Evolutionary conservation across 1,139 yeast species (phyloP), one percentile per base, ranked within the genome.

Genomic region (Hansenula anomala): DNA sequence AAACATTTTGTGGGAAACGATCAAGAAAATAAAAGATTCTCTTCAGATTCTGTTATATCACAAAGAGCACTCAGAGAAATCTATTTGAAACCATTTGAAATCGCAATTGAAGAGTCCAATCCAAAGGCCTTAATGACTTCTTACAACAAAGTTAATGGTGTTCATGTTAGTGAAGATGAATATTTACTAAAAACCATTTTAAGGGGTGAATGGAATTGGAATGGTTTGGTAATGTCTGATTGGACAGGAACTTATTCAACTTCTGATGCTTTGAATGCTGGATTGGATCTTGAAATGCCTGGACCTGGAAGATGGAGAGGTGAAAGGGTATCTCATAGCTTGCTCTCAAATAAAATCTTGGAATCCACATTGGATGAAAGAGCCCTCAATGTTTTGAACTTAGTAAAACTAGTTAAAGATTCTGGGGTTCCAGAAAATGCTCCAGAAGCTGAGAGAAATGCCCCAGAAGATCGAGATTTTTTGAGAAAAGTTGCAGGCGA

Each of bases 1-100:
- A 78, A 78, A 59, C 83, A 78, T 54, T 78, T 58, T 57, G 80
- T 76, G 19, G 72, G 79, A 54, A 78, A 78, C 46, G 85, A 79
- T 50, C 68, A 71, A 50, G 86, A 79, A 52, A 71, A 74, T 45
- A 75, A 75, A 41, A 61, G 85, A 42, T 66, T 64, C 40, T 62
- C 69, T 1, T 67, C 72, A 28, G 70, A 75, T 49, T 66, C 74
- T 4, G 58, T 66, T 25, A 63, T 78, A 37, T 67, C 80, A 5
- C 77, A 73, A 49, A 63, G 84, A 47, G 84, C 85, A 1, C 60
- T 78, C 44, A 67, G 84, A 55, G 86, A 78, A 49, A 60, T 78
- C 40, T 79, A 79, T 53, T 61, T 78, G 51, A 66, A 73, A 48
- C 84, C 86, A 3, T 79, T 79, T 65, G 79, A 77, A 57, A 52